A percentile compares a stretch with the other conserved stretches of the same genome.
These are phyloP conservation scores for Ustilago vetiveriae DNA, from an alignment of 1,284 basidiomycete genomes.

Conservation along the genomic window DNA sequence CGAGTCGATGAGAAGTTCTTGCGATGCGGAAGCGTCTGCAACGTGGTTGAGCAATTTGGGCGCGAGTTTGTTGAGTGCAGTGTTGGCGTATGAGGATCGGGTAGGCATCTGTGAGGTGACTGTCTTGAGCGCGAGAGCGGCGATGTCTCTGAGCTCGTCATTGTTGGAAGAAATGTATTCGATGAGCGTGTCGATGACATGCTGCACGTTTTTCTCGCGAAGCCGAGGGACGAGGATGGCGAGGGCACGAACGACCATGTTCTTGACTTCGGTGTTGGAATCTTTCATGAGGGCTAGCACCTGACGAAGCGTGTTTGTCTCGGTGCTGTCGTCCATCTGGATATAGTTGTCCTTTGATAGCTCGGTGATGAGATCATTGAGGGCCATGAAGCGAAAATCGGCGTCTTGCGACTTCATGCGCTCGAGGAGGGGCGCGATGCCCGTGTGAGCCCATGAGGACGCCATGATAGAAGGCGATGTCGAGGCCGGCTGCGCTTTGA, in stretches of 20 bases:
- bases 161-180: constrained; percentile 84
- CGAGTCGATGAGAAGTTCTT: constrained; percentile 86
- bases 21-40: constrained; percentile 70
- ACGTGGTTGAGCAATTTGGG: constrained; percentile 81
- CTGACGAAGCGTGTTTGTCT: constrained; percentile 80
- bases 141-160: constrained; percentile 90
- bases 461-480: constrained; percentile 22
- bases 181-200: constrained; percentile 85
- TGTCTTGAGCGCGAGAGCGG: constrained; percentile 89
- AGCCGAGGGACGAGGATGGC: constrained; percentile 87
- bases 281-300: constrained; percentile 88
- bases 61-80: constrained; percentile 83
- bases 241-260: constrained; percentile 80
- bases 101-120: constrained; percentile 88
- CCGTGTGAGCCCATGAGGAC: constrained; percentile 42
- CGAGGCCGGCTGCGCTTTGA: not conserved
- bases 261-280: constrained; percentile 96
- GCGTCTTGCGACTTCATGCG: constrained; percentile 65
- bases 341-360: constrained; percentile 47
- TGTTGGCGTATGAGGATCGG: constrained; percentile 79
- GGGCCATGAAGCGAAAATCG: constrained; percentile 65
- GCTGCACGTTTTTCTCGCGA: constrained; percentile 81
- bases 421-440: constrained; percentile 56
- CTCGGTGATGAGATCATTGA: constrained; percentile 60
- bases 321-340: constrained; percentile 67